Evolutionary conservation across 352 stramenopile species (phyloP), one percentile per base, ranked within the genome.

Genomic region (Phytopythium vexans): DNA sequence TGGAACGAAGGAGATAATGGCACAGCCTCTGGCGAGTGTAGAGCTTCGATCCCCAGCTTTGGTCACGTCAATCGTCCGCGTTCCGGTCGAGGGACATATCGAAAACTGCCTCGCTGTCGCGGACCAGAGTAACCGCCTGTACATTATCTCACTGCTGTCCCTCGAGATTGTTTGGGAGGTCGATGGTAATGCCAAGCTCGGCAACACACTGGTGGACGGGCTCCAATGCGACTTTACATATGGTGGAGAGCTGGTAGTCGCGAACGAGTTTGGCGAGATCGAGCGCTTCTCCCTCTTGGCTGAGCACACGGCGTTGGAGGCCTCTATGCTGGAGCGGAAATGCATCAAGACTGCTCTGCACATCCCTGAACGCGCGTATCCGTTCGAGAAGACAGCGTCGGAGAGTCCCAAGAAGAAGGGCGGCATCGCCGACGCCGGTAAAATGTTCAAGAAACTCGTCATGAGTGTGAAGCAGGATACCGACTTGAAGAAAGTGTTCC

Each of bases 361-460:
- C 27, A 36, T 78, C 5, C 49, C 65, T n/a, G 74, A 85, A 34
- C 67, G 75, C 8, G 47, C 52, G 5, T 64, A 54, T 14, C 42
- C 62, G 1, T 80, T 78, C 38, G 52, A 64, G 1, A 67, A 70
- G 16, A 61, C 76, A 10, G 49, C 53, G 39, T 16, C 50, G 16
- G 12, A 56, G 1, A 75, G 70, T 15, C 62, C 67, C n/a, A 79
- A 80, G 56, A 88, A 85, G 55, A 79, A 83, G 50, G 60, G 57
- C 10, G 73, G 81, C 21, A 71, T 77, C 34, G 58, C 68, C 5
- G 76, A 78, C 54, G 70, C 70, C 16, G 64, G 70, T 8, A 82
- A 77, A 36, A 81, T 87, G 51, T 80, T 93, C 27, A 91, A 89
- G 60, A 88, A 88, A 50, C 66, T 91, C 34, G 80, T 93, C 10